Base-by-base conservation (phyloP, 2,329 filamentous ascomycete genomes). In the Aspergillus pseudoterreus region DNA sequence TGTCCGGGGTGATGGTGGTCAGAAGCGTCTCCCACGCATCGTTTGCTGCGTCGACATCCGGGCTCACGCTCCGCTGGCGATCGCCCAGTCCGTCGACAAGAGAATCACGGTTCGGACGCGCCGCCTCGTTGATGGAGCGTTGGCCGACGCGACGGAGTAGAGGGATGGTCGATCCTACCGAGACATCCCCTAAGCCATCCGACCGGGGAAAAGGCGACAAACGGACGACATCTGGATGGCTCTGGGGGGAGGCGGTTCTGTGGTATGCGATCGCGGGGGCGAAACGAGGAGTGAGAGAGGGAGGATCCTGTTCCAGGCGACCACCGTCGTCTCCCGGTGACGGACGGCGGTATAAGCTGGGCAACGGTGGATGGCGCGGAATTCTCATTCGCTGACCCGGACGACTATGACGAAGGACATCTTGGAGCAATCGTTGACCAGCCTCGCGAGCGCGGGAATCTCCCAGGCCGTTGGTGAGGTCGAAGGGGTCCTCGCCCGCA, bases 61-160 rank as follows among this genome's bases (percentile, higher is more conserved):
- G 86, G 64, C 86, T 91, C n/a, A 90, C 74, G 68, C 90, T 95
- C 60, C 90, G 84, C 56, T 90, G 83, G 52, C 91, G 87, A 70
- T 96, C 90, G 35, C 90, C 91, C 14, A 96, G 80, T 4, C 90
- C 90, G 69, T 95, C 86, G 1, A 87, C 56, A 46, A 53, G 50
- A 12, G 64, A 49, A 15, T 62, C 62, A 4, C 55, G 59, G 41
- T 49, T 52, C 17, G 60, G 36, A 43, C 59, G 54, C 22, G 48
- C 58, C 39, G 57, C 56, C 32, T 62, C 60, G 33, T 60, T 61
- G 19, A 64, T 58, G 24, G 63, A 64, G 33, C 67, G 65, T 56
- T 71, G 65, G 32, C 68, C 66, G 50, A 72, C 65, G 30, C 71
- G 65, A 41, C 68, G 63, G 30, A 66, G 49, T 24, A 65, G 57